Base-by-base conservation (phyloP, 2,329 filamentous ascomycete genomes). In the Exserohilum turcica region DNA sequence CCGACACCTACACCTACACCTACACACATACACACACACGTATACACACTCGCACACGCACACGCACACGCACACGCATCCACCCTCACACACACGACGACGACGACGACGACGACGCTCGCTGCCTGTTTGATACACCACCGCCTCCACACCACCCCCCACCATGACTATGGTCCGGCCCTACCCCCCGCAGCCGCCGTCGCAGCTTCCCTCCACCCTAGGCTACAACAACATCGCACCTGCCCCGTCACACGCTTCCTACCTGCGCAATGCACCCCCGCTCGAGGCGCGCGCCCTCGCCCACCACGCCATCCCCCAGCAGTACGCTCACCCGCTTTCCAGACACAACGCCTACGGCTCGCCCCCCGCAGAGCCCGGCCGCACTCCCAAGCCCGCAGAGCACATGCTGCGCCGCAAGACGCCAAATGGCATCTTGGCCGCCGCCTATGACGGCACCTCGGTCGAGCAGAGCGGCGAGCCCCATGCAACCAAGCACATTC, bases 381-480 rank as follows among this genome's bases (percentile, higher is more conserved):
- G 56, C 33, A 43, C 58, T n/a, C 48, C 60, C 15, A 74, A 75
- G 46, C 68, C 72, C 9, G 72, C 74, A 48, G 91, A 96, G 73
- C 87, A 96, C 73, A 89, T 91, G 64, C 80, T 97, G 51, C 86
- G 93, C 61, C 86, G 93, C 61, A 97, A 97, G 75, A 97, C 93
- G 7, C 94, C 93, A 4, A 93, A 88, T 68, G 94, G 93, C n/a
- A 96, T 92, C 32, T 83, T 97, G 56, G 88, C 93, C 60, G 91
- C 90, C 48, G 92, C 91, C 9, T 97, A 96, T 68, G 92, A 97
- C 80, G 91, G 90, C 28, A 90, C 90, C 5, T 86, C 87, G 1
- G 82, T 87, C 18, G 88, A 91, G 67, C 85, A 88, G 64, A 85
- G 83, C 8, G 85, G 87, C 31, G 89, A 89, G 32, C 88, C 88